Conservation (phyloP, 2,329 filamentous ascomycete species). For the Aspergillus candidus region DNA sequence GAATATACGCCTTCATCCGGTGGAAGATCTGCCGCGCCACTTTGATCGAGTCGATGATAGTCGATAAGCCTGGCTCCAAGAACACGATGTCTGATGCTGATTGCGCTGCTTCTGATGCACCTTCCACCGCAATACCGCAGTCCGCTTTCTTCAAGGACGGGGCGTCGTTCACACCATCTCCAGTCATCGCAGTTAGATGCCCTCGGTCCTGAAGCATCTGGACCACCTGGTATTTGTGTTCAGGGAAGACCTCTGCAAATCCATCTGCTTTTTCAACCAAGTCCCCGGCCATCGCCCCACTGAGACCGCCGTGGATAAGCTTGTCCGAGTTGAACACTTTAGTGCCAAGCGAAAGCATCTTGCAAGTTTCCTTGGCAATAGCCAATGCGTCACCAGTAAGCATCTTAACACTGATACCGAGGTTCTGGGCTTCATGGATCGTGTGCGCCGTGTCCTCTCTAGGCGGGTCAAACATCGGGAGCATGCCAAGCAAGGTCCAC, state of each 20-base stretch:
- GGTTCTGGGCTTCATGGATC: constrained; percentile 66
- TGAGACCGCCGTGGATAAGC: constrained; percentile 68
- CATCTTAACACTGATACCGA: constrained; percentile 75
- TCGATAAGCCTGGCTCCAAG: constrained; percentile 64
- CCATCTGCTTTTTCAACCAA: constrained; percentile 69
- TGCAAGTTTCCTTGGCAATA: constrained; percentile 76
- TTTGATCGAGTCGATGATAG: constrained; percentile 68
- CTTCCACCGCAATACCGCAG: constrained; percentile 68
- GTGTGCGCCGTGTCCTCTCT: constrained; percentile 74
- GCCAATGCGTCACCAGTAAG: constrained; percentile 73
- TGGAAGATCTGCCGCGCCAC: constrained; percentile 69
- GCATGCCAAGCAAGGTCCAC: constrained; percentile 68
- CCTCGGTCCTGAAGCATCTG: constrained; percentile 69
- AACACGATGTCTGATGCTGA: constrained; percentile 70
- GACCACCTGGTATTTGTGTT: constrained; percentile 71
- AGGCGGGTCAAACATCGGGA: constrained; percentile 76
- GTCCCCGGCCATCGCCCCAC: constrained; percentile 67
- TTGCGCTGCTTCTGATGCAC: constrained; percentile 65
- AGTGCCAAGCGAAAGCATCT: constrained; percentile 70
- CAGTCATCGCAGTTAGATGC: constrained; percentile 68
- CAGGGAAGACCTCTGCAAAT: constrained; percentile 68
- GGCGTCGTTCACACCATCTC: constrained; percentile 69
- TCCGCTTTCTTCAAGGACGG: constrained; percentile 69
- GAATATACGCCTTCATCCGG: constrained; percentile 71
- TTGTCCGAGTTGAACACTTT: constrained; percentile 77